These are phyloP conservation scores for Aspergillus niger DNA, from an alignment of 2,329 filamentous ascomycete species.

Conservation along the genomic window DNA sequence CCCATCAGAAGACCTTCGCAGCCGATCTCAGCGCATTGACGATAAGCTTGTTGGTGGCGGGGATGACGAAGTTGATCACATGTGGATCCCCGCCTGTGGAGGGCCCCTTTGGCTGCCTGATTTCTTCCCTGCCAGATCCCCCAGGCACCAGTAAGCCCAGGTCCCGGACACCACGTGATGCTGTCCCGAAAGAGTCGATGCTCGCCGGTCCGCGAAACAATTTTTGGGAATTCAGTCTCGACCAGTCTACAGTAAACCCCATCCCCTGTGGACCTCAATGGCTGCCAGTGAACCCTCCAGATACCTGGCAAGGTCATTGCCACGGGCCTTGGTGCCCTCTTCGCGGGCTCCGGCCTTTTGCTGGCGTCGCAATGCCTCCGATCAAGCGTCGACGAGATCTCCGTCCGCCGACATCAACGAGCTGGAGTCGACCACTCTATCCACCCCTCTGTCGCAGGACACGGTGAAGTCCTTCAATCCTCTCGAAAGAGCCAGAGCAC, in stretches of 20 bases:
- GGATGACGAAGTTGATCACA: slow-evolving; percentile 19
- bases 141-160: slow-evolving; percentile 6
- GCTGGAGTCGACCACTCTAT: slow-evolving; percentile 52
- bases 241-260: slow-evolving; percentile 24
- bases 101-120: slow-evolving; percentile 14
- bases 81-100: slow-evolving; percentile 17
- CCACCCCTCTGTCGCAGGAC: slow-evolving; percentile 41
- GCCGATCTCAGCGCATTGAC: slow-evolving; percentile 16
- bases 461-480: slow-evolving; percentile 54
- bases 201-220: slow-evolving; percentile 31
- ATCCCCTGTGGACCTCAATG: slow-evolving; percentile 32
- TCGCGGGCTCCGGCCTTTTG: slow-evolving; percentile 34
- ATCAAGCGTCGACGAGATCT: slow-evolving; percentile 38
- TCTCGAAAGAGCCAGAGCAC: slow-evolving; percentile 47
- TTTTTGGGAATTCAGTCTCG: slow-evolving; percentile 30
- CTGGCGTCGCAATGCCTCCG: slow-evolving; percentile 51
- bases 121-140: background rate
- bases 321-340: slow-evolving; percentile 36
- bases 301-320: slow-evolving; percentile 42
- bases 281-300: slow-evolving; percentile 43
- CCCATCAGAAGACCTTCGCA: slow-evolving; percentile 16
- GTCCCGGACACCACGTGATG: slow-evolving; percentile 19
- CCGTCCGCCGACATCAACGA: slow-evolving; percentile 41
- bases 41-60: slow-evolving; percentile 10
- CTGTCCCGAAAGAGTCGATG: slow-evolving; percentile 17